Evolutionary conservation across 768 basidiomycete genomes (phyloP), one percentile per base, ranked within the genome.

Genomic region (Pleurotus ostreatus): DNA sequence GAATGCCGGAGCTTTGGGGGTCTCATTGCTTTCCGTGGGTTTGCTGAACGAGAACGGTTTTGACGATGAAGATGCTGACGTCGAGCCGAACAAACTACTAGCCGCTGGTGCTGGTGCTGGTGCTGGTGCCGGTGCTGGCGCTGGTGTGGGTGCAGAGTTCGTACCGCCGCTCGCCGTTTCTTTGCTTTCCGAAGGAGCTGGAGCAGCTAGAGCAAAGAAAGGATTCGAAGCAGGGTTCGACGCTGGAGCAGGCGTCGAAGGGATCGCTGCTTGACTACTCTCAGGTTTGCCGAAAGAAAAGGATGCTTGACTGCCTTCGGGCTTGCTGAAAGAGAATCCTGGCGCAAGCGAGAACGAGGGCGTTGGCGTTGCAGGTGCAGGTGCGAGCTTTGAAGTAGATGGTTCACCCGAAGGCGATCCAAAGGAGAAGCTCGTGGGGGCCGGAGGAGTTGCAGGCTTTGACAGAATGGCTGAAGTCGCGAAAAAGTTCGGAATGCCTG

Each of bases 401-500:
- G 55, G 9, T 8, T 15, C 44, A 2, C 7, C 8, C 9, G 47
- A 16, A 7, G 23, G 11, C 30, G 47, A 44, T 25, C 43, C n/a
- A 16, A 46, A 55, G 11, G 41, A 55, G 23, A 54, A 41, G 38
- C 25, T 49, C 51, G 65, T n/a, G 45, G 60, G 47, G 46, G 34
- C 26, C 54, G 59, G 47, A 55, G 62, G 58, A 25, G 46, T 38
- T 6, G 22, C 30, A 13, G 75, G 68, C 59, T 78, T 80, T 13
- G 75, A 64, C 56, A 82, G 68, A 18, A 74, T 58, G 18, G 79
- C 70, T 0, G 85, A 83, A 34, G 62, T 77, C 23, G 80, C 74
- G 56, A 89, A 89, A 67, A 89, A 87, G 66, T 87, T 81, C 6
- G 86, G 86, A 37, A 86, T 65, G 4, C 72, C 66, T 4, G 65